These are phyloP conservation scores for Paramarasmius palmivorus DNA, from an alignment of 1,284 basidiomycete species.

Conservation along the genomic window DNA sequence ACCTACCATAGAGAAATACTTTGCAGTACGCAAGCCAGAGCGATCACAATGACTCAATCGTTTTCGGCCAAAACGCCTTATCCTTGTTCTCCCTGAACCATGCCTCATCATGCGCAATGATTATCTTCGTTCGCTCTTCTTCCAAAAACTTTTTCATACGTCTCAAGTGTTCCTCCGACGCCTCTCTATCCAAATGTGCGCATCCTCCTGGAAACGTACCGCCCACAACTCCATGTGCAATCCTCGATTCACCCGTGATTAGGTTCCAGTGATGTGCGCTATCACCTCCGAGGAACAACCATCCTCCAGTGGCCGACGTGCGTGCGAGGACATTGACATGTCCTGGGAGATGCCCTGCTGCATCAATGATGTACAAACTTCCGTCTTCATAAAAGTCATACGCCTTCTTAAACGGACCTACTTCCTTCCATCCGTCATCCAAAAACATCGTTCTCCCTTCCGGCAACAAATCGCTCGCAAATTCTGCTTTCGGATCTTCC, in stretches of 20 bases:
- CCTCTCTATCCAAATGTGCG: constrained; percentile 42
- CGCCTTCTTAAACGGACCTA: constrained; percentile 53
- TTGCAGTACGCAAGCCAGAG: too few species aligned
- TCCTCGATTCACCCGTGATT: constrained; percentile 43
- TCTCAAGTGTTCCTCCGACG: constrained; percentile 41
- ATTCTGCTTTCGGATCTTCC: constrained; percentile 32
- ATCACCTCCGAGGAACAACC: constrained; percentile 60
- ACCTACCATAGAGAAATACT: too few species aligned
- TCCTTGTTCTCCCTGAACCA: constrained; percentile 52
- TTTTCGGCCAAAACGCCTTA: constrained; percentile 44
- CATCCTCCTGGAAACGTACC: too few species aligned
- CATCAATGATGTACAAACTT: constrained; percentile 54
- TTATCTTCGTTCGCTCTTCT: constrained; percentile 41
- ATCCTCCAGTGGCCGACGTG: constrained; percentile 53
- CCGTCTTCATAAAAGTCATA: constrained; percentile 60
- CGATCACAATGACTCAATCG: too few species aligned
- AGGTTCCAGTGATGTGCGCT: constrained; percentile 56
- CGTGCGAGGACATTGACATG: constrained; percentile 56
- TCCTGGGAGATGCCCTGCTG: constrained; percentile 54
- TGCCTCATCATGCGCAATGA: constrained; percentile 52
- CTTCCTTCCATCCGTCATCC: constrained; percentile 28
- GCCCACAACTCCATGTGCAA: constrained; percentile 31
- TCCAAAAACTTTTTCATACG: constrained; percentile 39
- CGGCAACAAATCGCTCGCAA: constrained; percentile 40
- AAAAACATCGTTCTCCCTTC: constrained; percentile 41